phyloP scores from a whole-genome alignment of 305 asterid species.

The Fraxinus sp. region DNA sequence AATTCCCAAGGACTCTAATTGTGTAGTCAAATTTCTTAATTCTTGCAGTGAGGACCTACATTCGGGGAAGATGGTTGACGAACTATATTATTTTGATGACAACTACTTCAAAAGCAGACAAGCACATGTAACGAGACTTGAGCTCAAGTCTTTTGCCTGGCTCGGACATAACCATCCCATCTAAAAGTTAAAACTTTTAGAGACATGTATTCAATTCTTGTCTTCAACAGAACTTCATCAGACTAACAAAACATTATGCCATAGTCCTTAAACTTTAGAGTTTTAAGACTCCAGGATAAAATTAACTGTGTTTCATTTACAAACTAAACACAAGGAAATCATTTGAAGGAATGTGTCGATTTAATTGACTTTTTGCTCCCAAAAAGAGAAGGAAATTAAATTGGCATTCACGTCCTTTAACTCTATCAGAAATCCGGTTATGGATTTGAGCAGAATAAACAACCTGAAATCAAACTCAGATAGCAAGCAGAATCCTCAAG shows the following conservation, averaged over 20 bases:
- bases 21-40: not conserved
- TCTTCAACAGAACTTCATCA: not conserved
- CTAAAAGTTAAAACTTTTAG: not conserved
- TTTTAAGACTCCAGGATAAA: conserved; percentile 9
- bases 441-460: not conserved
- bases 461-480: conserved; percentile 20
- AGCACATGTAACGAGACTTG: not conserved
- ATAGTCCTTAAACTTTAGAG: not conserved
- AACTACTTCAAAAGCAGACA: not conserved
- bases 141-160: not conserved
- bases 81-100: not conserved
- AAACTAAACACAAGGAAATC: conserved; percentile 9
- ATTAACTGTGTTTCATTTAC: conserved; percentile 1
- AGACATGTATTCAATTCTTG: not conserved
- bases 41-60: not conserved
- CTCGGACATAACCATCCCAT: not conserved
- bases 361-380: conserved; percentile 6
- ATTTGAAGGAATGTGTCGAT: not conserved
- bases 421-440: not conserved
- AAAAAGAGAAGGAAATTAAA: conserved; percentile 2
- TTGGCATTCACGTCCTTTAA: not conserved
- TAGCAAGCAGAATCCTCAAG: not conserved
- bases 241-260: conserved; percentile 14
- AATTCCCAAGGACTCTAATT: not conserved
- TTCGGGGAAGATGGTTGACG: not conserved